These are phyloP conservation scores for Fusarium sp. DNA, from an alignment of 2,329 filamentous ascomycete genomes.

Conservation along the genomic window DNA sequence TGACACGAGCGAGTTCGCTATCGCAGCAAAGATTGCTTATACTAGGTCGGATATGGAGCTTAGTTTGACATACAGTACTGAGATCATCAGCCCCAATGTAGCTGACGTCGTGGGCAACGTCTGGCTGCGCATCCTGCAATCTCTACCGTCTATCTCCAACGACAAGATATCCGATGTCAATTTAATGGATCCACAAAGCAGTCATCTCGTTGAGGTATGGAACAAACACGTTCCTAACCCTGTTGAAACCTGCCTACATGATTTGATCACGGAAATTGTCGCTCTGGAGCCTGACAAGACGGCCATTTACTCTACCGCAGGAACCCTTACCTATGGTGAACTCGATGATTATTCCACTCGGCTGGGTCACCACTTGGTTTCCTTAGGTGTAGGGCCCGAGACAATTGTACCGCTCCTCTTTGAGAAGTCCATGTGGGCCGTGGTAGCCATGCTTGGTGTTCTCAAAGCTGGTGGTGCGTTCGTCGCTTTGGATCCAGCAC, in stretches of 20 bases:
- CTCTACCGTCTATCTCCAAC: neutral
- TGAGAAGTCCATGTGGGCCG: neutral
- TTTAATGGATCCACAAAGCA: neutral
- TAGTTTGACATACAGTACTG: neutral
- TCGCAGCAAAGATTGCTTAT: constrained; percentile 1
- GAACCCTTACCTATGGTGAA: neutral
- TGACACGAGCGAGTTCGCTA: neutral
- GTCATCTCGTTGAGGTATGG: neutral
- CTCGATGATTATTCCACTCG: constrained; percentile 5
- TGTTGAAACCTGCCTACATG: neutral
- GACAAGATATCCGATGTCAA: neutral
- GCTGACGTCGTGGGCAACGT: neutral
- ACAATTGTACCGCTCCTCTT: neutral
- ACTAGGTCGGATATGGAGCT: neutral
- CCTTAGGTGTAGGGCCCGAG: neutral
- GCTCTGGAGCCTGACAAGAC: neutral
- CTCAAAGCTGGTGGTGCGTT: neutral
- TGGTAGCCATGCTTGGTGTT: neutral
- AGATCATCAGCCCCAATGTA: neutral
- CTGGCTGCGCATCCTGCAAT: neutral
- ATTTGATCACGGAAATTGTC: neutral
- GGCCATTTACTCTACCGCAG: neutral
- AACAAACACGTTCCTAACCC: neutral
- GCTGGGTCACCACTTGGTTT: neutral
- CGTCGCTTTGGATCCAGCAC: neutral